A percentile compares a stretch with the other conserved stretches of the same genome.
Evolutionary conservation across 345 rosid genomes (phyloP).

Genomic region (Combretum micranthum): DNA sequence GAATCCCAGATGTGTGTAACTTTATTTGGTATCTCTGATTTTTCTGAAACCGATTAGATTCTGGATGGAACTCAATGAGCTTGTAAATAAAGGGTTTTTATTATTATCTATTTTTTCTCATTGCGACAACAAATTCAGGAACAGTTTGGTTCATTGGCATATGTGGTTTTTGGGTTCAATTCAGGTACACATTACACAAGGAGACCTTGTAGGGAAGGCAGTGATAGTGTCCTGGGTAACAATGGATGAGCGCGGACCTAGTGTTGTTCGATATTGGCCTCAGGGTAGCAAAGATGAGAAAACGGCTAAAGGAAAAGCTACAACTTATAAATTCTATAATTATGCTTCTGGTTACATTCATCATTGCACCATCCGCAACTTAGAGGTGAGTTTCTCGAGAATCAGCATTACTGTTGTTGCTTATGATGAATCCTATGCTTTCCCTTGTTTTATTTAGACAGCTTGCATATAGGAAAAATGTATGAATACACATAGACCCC

Average conservation of each 20-base stretch:
- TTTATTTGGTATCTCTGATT: no score
- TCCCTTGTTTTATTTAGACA: background rate
- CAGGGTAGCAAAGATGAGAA: conserved; percentile 13
- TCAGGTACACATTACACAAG: conserved; percentile 48
- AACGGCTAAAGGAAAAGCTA: conserved; percentile 12
- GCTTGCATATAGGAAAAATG: background rate
- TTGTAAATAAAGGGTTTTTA: no score
- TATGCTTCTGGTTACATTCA: conserved; percentile 48
- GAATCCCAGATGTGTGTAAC: no score
- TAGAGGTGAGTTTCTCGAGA: conserved; percentile 20
- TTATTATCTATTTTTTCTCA: no score
- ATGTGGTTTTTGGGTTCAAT: background rate
- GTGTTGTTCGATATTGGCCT: conserved; percentile 23
- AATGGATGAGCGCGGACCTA: conserved; percentile 16
- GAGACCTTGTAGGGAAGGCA: conserved; percentile 32
- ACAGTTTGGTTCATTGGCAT: background rate
- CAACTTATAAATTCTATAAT: conserved; percentile 23
- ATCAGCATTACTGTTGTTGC: no score
- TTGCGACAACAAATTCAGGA: background rate
- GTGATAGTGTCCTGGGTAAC: conserved; percentile 45
- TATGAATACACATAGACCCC: no score
- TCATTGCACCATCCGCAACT: conserved; percentile 28
- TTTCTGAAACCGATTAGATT: no score
- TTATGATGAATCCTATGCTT: no score
- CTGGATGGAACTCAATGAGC: no score